Conservation (phyloP, 345 rosid genomes). For the Brassica rapa region DNA sequence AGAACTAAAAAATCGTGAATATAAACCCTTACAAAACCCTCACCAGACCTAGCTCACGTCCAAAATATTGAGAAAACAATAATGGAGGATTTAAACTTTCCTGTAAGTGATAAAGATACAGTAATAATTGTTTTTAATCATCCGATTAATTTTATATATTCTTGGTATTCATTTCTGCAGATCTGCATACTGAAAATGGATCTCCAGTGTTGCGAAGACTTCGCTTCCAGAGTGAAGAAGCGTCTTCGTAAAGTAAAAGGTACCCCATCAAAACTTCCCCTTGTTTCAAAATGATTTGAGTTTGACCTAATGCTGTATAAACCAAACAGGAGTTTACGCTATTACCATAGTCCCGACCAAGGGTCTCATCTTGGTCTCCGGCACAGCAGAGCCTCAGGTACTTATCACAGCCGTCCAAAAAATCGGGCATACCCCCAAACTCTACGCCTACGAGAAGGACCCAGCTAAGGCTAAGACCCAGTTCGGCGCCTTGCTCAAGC, state of each 20-base stretch:
- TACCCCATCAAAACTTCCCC: not conserved
- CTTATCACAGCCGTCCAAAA: conserved; percentile 15
- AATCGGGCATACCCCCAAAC: conserved; percentile 18
- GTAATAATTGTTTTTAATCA: not conserved
- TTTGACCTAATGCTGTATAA: not conserved
- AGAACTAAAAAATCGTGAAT: too few relatives aligned
- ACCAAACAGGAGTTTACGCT: conserved; percentile 26
- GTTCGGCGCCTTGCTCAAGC: conserved; percentile 19
- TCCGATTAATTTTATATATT: not conserved
- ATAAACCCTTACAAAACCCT: too few relatives aligned
- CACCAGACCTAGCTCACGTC: too few relatives aligned
- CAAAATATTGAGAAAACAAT: not conserved
- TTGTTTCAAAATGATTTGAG: not conserved
- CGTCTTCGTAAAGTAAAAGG: conserved; percentile 13
- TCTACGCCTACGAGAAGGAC: conserved; percentile 34
- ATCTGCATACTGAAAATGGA: conserved; percentile 19
- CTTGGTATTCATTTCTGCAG: not conserved
- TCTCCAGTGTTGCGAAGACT: not conserved
- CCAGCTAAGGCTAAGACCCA: conserved; percentile 22
- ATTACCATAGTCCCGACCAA: conserved; percentile 22
- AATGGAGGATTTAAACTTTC: conserved; percentile 26
- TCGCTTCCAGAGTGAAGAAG: conserved; percentile 8
- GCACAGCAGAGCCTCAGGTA: conserved; percentile 4
- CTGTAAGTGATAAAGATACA: not conserved
- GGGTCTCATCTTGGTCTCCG: conserved; percentile 25